Conservation (phyloP, 495 filamentous ascomycete species). For the Xylaria grammica region DNA sequence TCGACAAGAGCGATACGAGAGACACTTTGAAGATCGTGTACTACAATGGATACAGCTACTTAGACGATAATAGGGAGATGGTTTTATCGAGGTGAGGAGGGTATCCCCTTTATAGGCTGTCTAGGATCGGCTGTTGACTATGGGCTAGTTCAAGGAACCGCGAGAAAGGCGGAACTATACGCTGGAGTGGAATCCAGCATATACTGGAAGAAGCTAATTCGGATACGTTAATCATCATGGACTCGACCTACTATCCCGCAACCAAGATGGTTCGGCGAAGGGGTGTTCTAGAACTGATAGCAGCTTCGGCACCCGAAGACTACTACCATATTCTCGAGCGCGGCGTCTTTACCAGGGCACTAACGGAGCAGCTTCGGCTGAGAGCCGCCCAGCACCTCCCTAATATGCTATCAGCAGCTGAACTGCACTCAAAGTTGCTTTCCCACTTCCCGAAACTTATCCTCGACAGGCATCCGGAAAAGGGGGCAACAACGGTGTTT, state of each 20-base stretch:
- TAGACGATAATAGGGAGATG: slow-evolving; percentile 53
- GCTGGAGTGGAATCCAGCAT: slow-evolving; percentile 54
- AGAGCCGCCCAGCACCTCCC: slow-evolving; percentile 44
- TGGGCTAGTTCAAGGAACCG: slow-evolving; percentile 46
- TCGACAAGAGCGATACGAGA: slow-evolving; percentile 49
- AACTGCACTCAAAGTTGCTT: slow-evolving; percentile 52
- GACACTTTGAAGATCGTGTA: slow-evolving; percentile 55
- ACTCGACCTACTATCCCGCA: slow-evolving; percentile 54
- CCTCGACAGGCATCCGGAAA: slow-evolving; percentile 47
- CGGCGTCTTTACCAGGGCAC: slow-evolving; percentile 49
- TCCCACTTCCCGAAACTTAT: slow-evolving; percentile 49
- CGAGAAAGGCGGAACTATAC: slow-evolving; percentile 45
- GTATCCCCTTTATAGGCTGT: not conserved
- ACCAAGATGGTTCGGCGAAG: slow-evolving; percentile 45
- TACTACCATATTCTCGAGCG: slow-evolving; percentile 46
- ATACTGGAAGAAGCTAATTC: slow-evolving; percentile 51
- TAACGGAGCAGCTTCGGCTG: slow-evolving; percentile 47
- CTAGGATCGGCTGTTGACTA: slow-evolving; percentile 19
- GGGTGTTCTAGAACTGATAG: slow-evolving; percentile 55
- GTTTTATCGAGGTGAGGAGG: slow-evolving; percentile 50
- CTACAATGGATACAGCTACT: slow-evolving; percentile 53
- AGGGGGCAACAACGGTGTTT: slow-evolving; percentile 44
- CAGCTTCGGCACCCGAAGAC: slow-evolving; percentile 52
- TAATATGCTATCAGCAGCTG: slow-evolving; percentile 49
- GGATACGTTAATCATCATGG: slow-evolving; percentile 57